A percentile compares a stretch with the other conserved stretches of the same genome.
phyloP scores from a whole-genome alignment of 2,329 filamentous ascomycete species.

The Venturia pyrina region DNA sequence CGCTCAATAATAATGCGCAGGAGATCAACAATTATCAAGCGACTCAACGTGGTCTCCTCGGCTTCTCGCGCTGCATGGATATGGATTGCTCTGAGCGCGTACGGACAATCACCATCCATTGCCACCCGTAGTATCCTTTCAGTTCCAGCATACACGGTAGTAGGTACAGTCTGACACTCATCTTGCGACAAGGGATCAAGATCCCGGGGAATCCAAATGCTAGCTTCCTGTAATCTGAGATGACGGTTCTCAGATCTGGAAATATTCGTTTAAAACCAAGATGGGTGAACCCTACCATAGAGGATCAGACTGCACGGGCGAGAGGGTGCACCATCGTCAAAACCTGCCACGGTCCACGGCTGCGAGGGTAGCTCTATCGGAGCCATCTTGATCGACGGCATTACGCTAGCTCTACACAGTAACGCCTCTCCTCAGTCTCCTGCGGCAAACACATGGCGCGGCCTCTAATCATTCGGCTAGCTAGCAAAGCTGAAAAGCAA shows the following conservation, averaged over 20 bases:
- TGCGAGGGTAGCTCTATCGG: background rate
- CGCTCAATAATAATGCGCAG: conserved; percentile 1
- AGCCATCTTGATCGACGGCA: background rate
- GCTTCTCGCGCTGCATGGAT: background rate
- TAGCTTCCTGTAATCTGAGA: background rate
- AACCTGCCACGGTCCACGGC: background rate
- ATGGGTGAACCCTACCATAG: background rate
- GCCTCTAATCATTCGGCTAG: background rate
- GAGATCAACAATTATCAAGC: background rate
- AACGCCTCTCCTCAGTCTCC: background rate
- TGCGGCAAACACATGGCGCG: background rate
- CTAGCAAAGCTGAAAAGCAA: background rate
- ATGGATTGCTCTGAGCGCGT: no score
- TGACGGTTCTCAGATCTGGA: conserved; percentile 3
- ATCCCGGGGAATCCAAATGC: background rate
- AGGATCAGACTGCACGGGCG: background rate
- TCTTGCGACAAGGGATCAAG: background rate
- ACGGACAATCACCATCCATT: no score
- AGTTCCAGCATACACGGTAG: background rate
- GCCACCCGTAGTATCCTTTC: no score
- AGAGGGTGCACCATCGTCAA: background rate
- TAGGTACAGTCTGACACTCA: background rate
- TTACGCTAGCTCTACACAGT: no score
- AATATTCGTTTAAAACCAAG: background rate
- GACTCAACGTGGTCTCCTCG: background rate